phyloP scores from a whole-genome alignment of 2,329 filamentous ascomycete genomes.

The Fusarium sp. region DNA sequence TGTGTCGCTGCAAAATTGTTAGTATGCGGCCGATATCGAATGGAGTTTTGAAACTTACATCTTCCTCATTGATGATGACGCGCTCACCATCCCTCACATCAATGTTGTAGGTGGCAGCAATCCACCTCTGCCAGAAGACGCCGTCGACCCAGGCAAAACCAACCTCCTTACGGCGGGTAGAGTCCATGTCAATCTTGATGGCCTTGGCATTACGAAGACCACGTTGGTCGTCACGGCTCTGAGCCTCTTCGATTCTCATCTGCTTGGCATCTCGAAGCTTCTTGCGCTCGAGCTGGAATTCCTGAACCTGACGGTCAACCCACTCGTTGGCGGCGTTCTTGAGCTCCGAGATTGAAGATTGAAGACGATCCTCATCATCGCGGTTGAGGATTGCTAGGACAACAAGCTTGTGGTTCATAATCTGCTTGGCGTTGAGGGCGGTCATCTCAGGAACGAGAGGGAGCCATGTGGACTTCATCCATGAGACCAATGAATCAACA shows the following conservation, averaged over 20 bases:
- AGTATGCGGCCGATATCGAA: conserved; percentile 41
- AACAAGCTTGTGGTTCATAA: conserved; percentile 96
- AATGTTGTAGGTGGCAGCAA: conserved; percentile 93
- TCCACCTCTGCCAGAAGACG: conserved; percentile 97
- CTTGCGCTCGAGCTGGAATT: conserved; percentile 92
- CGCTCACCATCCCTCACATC: conserved; percentile 88
- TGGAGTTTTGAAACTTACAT: conserved; percentile 71
- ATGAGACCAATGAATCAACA: conserved; percentile 78
- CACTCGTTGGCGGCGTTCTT: conserved; percentile 96
- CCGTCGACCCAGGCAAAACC: conserved; percentile 98
- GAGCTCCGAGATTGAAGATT: conserved; percentile 83
- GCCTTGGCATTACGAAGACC: conserved; percentile 88
- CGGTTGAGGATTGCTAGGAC: conserved; percentile 90
- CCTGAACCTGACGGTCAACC: conserved; percentile 95
- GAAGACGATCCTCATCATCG: conserved; percentile 82
- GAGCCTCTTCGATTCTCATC: conserved; percentile 93
- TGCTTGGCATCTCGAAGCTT: conserved; percentile 95
- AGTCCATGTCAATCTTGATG: conserved; percentile 91
- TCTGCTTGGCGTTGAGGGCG: conserved; percentile 88
- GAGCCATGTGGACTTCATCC: conserved; percentile 98
- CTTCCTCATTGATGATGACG: conserved; percentile 96
- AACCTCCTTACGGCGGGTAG: conserved; percentile 87
- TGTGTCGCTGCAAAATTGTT: conserved; percentile 74
- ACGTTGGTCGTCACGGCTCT: conserved; percentile 90
- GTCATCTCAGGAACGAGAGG: conserved; percentile 95